Evolutionary conservation across 345 rosid species (phyloP).

Genomic region (Melaleuca quinquenervia): DNA sequence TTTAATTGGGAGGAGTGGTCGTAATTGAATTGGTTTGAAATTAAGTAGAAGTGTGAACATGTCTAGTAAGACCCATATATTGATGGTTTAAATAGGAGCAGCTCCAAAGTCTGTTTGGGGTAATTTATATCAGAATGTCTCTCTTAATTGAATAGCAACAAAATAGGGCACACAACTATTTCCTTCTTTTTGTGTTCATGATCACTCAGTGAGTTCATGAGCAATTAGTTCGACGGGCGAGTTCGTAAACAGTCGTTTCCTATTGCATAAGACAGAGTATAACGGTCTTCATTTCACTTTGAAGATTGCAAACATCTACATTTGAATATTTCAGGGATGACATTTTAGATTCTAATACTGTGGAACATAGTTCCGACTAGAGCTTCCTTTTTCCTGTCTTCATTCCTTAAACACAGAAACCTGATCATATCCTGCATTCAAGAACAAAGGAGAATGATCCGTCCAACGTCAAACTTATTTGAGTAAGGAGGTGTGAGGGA

Average conservation of each 20-base stretch:
- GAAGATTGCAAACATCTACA: background rate
- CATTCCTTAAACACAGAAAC: background rate
- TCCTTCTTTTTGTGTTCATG: background rate
- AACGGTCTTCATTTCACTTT: background rate
- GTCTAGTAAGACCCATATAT: background rate
- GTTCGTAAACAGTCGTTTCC: background rate
- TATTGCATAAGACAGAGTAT: background rate
- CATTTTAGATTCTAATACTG: background rate
- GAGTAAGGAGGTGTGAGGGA: background rate
- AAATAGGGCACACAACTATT: background rate
- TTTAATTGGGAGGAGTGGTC: background rate
- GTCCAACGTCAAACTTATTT: background rate
- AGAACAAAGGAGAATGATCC: background rate
- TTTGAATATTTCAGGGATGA: background rate
- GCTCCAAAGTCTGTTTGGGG: background rate
- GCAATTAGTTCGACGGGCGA: background rate
- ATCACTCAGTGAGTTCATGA: background rate
- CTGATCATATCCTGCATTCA: background rate
- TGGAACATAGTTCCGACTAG: background rate
- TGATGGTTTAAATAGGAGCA: background rate
- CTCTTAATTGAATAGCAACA: background rate
- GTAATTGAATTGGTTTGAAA: background rate
- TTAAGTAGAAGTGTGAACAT: background rate
- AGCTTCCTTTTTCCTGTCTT: background rate
- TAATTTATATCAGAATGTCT: background rate